Conservation (phyloP, 768 basidiomycete genomes). For the Boletellus emodensis region DNA sequence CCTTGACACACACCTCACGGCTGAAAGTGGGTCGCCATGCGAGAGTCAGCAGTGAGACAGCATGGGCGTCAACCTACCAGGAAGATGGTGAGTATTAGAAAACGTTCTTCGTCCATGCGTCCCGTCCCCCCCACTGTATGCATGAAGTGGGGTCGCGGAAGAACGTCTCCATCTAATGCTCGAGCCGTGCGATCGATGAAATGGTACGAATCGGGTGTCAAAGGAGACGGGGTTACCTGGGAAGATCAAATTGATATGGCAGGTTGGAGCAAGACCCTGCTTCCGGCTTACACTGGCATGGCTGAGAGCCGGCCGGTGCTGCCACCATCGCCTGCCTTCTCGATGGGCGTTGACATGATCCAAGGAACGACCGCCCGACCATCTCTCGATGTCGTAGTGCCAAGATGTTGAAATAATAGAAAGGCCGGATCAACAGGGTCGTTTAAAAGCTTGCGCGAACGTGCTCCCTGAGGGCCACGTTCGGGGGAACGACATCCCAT, state of each 20-base stretch:
- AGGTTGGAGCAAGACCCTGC: no score
- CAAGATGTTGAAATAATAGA: neutral
- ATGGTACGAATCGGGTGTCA: neutral
- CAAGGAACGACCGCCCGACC: neutral
- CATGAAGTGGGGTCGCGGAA: neutral
- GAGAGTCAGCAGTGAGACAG: neutral
- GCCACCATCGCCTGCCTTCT: neutral
- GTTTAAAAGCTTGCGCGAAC: neutral
- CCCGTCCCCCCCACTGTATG: neutral
- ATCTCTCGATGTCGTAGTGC: neutral
- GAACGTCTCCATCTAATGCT: neutral
- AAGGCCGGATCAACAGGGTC: neutral
- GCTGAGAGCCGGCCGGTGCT: neutral
- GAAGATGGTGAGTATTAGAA: neutral
- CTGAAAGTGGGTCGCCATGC: neutral
- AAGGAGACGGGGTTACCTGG: no score
- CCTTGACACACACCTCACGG: slow-evolving; percentile 3
- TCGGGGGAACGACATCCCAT: neutral
- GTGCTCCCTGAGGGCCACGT: neutral
- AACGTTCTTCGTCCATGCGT: neutral
- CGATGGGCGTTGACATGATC: neutral
- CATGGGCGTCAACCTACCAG: slow-evolving; percentile 1
- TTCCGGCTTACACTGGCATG: no score
- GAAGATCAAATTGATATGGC: no score
- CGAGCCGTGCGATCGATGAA: neutral